Percentiles rank a stretch among this genome's conserved stretches.
phyloP scores from a whole-genome alignment of 805 yeast species.

The Pichia cephalocereana region DNA sequence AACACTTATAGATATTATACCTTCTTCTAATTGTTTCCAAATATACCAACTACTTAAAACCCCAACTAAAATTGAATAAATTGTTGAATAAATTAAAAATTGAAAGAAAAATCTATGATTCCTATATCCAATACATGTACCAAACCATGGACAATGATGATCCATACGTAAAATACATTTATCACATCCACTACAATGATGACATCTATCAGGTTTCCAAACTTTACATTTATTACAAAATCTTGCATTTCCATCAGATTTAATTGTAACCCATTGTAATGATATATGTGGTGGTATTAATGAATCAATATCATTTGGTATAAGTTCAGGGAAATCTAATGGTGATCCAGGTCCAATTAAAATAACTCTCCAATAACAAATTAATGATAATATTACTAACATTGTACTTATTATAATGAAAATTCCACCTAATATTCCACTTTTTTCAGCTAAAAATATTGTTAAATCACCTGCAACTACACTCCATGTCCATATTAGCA shows the following conservation, averaged over 20 bases:
- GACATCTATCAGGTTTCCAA: slow-evolving; percentile 55
- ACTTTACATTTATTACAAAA: slow-evolving; percentile 42
- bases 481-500: slow-evolving; percentile 41
- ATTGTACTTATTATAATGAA: background rate
- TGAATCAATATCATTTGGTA: slow-evolving; percentile 12
- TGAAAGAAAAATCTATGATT: slow-evolving; percentile 79
- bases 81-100: slow-evolving; percentile 47
- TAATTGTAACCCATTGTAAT: slow-evolving; percentile 34
- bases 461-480: slow-evolving; percentile 26
- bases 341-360: slow-evolving; percentile 61
- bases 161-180: slow-evolving; percentile 45
- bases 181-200: slow-evolving; percentile 44
- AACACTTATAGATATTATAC: slow-evolving; percentile 17
- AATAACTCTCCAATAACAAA: slow-evolving; percentile 26
- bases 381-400: background rate
- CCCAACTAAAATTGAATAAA: slow-evolving; percentile 36
- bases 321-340: slow-evolving; percentile 39
- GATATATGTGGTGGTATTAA: slow-evolving; percentile 29
- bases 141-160: slow-evolving; percentile 84
- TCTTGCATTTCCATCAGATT: slow-evolving; percentile 56
- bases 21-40: background rate
- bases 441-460: slow-evolving; percentile 7
- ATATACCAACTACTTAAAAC: slow-evolving; percentile 34
- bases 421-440: background rate
- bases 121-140: slow-evolving; percentile 72